Evolutionary conservation across 768 basidiomycete genomes (phyloP), one percentile per base, ranked within the genome.

Genomic region (Xerocomellus chrysenteron): DNA sequence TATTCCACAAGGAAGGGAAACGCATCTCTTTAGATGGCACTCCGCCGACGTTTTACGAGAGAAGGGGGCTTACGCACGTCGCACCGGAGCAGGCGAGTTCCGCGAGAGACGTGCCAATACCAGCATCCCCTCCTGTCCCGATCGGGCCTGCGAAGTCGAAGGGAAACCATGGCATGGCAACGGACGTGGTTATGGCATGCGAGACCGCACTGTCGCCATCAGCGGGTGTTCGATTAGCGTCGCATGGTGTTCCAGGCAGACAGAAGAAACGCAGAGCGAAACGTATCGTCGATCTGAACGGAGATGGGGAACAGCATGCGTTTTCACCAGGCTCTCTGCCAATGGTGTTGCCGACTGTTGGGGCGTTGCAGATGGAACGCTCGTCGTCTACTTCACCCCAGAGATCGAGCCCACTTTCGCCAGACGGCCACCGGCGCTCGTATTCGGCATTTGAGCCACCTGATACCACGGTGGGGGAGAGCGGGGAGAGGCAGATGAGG

Each of bases 1-100:
- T 83, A 65, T 98, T 98, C 69, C 84, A 80, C 73, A 85, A 85
- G 64, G 95, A 97, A 74, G 86, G 86, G n/a, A 91, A 86, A 73
- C 74, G 74, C 10, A 80, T 96, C 24, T 72, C 75, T n/a, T 71
- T 98, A 36, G 94, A 98, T 65, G 92, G 92, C 5, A 74, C 80
- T 8, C 70, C 70, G 11, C 87, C 92, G 5, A 81, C 83, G 42
- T 85, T 86, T 67, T 85, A 87, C 68, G 92, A 94, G 75, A 83
- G 80, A 67, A 78, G 82, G 50, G 81, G 77, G 62, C 75, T 90
- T 48, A 75, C 77, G 7, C 69, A 76, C 5, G 69, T 77, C 26
- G 77, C 80, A 5, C 71, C 80, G 19, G 79, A 81, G 54, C 83
- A 84, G 65, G 78, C 80, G 77, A 70, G 75, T 8, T 80, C 82